A percentile compares a stretch with the other conserved stretches of the same genome.
These are phyloP conservation scores for Fragaria iinumae DNA, from an alignment of 306 rosid species.

Conservation along the genomic window DNA sequence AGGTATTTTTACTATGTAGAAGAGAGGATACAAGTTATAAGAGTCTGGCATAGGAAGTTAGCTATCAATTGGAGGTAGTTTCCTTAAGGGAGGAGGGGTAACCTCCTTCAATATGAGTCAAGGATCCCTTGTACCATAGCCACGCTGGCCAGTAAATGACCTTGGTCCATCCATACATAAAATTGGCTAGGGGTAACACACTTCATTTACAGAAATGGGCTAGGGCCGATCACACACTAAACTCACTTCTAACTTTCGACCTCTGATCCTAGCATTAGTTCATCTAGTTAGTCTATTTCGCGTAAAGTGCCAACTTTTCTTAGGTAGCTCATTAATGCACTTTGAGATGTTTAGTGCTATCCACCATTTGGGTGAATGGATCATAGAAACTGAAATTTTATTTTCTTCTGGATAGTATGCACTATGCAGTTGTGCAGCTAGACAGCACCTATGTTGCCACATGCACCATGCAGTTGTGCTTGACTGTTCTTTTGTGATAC, in stretches of 20 bases:
- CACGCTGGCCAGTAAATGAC: not conserved
- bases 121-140: not conserved
- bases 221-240: not conserved
- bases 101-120: not conserved
- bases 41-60: not conserved
- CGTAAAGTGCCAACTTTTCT: not conserved
- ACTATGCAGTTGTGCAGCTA: not conserved
- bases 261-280: not conserved
- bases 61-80: not conserved
- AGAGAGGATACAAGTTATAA: not conserved
- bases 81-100: not conserved
- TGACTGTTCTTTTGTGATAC: not conserved
- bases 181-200: not conserved
- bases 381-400: not conserved
- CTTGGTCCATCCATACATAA: not conserved
- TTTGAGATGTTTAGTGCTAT: not conserved
- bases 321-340: conserved; percentile 1
- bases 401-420: not conserved
- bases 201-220: not conserved
- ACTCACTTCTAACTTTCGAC: not conserved
- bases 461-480: not conserved
- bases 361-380: not conserved
- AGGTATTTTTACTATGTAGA: not conserved
- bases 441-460: not conserved
- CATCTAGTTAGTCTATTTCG: not conserved